Conservation (phyloP, 495 filamentous ascomycete species). For the Parathielavia hyrcaniae region DNA sequence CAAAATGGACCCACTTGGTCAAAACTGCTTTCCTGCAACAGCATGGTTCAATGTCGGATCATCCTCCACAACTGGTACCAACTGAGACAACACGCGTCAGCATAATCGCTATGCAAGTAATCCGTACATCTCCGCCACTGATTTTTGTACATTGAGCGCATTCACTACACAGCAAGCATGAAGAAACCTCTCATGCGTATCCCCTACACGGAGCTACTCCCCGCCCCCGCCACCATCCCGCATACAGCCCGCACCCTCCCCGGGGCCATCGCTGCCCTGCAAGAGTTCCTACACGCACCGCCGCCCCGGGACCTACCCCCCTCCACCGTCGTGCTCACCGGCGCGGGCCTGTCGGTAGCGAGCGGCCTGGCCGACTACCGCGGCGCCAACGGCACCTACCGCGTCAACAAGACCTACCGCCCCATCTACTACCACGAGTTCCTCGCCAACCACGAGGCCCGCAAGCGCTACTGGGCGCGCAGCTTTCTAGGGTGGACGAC, state of each 20-base stretch:
- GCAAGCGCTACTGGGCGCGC: constrained; percentile 93
- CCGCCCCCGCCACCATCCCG: constrained; percentile 71
- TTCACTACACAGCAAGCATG: constrained; percentile 14
- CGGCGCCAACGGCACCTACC: constrained; percentile 83
- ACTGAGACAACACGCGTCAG: not conserved
- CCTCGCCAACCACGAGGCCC: constrained; percentile 67
- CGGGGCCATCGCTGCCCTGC: constrained; percentile 71
- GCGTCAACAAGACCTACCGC: constrained; percentile 77
- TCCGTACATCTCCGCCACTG: not conserved
- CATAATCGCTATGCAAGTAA: not conserved
- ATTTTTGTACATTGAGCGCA: not conserved
- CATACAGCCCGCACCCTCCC: constrained; percentile 57
- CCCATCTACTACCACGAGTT: constrained; percentile 95
- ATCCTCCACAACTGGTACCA: too few species aligned
- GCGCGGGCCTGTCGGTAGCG: constrained; percentile 88
- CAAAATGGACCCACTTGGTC: too few species aligned
- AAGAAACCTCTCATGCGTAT: constrained; percentile 60
- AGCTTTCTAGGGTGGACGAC: constrained; percentile 90
- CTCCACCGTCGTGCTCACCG: constrained; percentile 68
- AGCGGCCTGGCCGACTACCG: constrained; percentile 92
- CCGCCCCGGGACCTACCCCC: constrained; percentile 44
- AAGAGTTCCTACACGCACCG: constrained; percentile 61
- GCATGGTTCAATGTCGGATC: too few species aligned
- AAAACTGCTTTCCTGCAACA: too few species aligned
- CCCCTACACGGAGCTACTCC: constrained; percentile 79